phyloP scores from a whole-genome alignment of 2,329 filamentous ascomycete genomes.

The Talaromyces sp. region DNA sequence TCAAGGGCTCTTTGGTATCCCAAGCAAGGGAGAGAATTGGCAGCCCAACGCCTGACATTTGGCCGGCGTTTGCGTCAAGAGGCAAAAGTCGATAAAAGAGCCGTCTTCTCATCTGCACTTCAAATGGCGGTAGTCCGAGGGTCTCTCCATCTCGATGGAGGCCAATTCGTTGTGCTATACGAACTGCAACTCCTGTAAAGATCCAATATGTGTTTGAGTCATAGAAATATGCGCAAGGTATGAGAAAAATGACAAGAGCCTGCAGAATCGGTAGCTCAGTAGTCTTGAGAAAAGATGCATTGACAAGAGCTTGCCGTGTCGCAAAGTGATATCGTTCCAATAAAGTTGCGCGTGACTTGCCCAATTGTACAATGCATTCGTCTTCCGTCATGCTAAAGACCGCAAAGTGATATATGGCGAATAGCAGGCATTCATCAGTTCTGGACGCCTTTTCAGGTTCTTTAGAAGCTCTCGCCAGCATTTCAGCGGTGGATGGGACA shows the following conservation, averaged over 20 bases:
- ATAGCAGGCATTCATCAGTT: not conserved
- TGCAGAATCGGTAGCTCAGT: not conserved
- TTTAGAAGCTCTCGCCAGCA: not conserved
- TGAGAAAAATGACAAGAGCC: not conserved
- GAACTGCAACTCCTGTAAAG: not conserved
- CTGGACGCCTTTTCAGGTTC: not conserved
- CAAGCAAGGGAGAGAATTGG: not conserved
- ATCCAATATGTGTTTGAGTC: not conserved
- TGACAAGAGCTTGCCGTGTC: not conserved
- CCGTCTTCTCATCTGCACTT: conserved; percentile 64
- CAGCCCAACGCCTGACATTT: not conserved
- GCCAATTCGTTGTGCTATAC: not conserved
- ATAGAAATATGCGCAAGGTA: not conserved
- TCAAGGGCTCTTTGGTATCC: not conserved
- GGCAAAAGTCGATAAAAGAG: conserved; percentile 42
- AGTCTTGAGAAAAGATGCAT: not conserved
- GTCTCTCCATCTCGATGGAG: conserved; percentile 58
- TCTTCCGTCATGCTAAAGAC: not conserved
- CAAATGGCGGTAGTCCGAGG: conserved; percentile 59
- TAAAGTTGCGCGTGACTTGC: not conserved
- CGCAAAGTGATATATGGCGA: not conserved
- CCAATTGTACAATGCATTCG: not conserved
- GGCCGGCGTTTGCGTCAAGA: conserved; percentile 20
- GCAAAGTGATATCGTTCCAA: not conserved
- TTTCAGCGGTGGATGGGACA: not conserved